phyloP scores from a whole-genome alignment of 1,139 yeast species.

The Yamadazyma siamensis region DNA sequence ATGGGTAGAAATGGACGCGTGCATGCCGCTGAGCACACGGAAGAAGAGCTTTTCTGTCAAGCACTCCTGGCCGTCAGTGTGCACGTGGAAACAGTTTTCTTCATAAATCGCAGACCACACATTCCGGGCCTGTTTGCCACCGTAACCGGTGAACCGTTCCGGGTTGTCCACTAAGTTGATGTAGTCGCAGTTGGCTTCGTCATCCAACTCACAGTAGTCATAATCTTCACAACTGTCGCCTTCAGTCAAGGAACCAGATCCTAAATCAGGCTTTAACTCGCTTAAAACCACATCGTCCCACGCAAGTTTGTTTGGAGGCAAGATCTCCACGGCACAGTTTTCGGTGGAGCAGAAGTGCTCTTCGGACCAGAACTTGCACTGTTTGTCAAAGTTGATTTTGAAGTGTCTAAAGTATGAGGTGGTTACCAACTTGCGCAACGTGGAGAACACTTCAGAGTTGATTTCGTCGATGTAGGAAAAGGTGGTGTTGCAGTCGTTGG shows the following conservation, averaged over 20 bases:
- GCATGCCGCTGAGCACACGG: constrained; percentile 88
- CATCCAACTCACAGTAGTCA: constrained; percentile 64
- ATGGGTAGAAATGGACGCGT: constrained; percentile 93
- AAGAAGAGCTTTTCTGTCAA: constrained; percentile 84
- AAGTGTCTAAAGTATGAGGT: constrained; percentile 82
- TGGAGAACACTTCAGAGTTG: constrained; percentile 41
- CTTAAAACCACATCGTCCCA: constrained; percentile 67
- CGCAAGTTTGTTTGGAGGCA: constrained; percentile 41
- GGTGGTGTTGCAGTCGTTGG: constrained; percentile 47
- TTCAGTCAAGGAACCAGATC: constrained; percentile 15
- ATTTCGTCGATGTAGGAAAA: constrained; percentile 42
- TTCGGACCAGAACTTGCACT: constrained; percentile 86
- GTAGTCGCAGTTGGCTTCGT: constrained; percentile 63
- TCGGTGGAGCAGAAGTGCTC: constrained; percentile 87
- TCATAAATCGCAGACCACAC: constrained; percentile 92
- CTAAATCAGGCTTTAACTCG: constrained; percentile 38
- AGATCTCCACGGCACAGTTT: constrained; percentile 88
- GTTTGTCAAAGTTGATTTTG: constrained; percentile 78
- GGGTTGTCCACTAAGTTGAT: constrained; percentile 87
- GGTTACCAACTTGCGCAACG: constrained; percentile 53
- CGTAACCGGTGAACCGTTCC: constrained; percentile 94
- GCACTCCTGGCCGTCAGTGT: constrained; percentile 50
- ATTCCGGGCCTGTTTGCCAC: constrained; percentile 86
- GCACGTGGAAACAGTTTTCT: constrained; percentile 70
- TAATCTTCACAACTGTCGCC: too few species aligned